Conservation (phyloP, 1,284 basidiomycete genomes). For the Exobasidium rhododendri region DNA sequence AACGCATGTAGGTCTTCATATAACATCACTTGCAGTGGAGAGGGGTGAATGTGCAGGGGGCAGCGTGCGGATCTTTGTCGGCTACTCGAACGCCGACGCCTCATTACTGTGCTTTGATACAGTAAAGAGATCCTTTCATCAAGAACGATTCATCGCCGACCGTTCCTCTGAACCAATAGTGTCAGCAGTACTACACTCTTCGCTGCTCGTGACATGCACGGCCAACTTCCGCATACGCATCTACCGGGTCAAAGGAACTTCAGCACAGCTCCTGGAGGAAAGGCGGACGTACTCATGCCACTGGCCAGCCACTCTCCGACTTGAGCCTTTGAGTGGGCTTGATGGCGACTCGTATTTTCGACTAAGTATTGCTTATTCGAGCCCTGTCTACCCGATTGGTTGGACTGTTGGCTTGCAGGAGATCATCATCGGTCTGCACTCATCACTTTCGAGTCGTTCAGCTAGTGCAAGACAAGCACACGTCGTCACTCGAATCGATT, state of each 20-base stretch:
- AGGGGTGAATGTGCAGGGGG: neutral
- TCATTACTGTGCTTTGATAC: neutral
- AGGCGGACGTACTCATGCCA: slow-evolving; percentile 10
- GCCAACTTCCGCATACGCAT: slow-evolving; percentile 6
- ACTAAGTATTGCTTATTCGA: slow-evolving; percentile 6
- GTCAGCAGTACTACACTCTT: neutral
- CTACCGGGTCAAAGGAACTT: neutral
- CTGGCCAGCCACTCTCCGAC: slow-evolving; percentile 9
- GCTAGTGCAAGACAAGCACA: neutral
- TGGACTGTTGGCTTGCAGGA: slow-evolving; percentile 8
- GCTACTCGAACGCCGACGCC: neutral
- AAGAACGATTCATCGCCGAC: neutral
- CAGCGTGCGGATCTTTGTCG: neutral
- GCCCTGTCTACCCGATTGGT: slow-evolving; percentile 3
- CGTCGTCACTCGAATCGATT: slow-evolving; percentile 4
- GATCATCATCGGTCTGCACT: neutral
- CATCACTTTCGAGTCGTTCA: neutral
- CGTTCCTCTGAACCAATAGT: neutral
- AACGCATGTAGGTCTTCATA: neutral
- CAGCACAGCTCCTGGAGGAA: neutral
- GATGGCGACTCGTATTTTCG: neutral
- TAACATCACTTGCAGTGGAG: slow-evolving; percentile 11
- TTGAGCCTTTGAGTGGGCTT: neutral
- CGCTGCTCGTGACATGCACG: slow-evolving; percentile 3
- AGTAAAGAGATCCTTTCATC: neutral